Evolutionary conservation across 2,329 filamentous ascomycete genomes (phyloP), one percentile per base, ranked within the genome.

Genomic region (Chrysoporthe austroafricana): DNA sequence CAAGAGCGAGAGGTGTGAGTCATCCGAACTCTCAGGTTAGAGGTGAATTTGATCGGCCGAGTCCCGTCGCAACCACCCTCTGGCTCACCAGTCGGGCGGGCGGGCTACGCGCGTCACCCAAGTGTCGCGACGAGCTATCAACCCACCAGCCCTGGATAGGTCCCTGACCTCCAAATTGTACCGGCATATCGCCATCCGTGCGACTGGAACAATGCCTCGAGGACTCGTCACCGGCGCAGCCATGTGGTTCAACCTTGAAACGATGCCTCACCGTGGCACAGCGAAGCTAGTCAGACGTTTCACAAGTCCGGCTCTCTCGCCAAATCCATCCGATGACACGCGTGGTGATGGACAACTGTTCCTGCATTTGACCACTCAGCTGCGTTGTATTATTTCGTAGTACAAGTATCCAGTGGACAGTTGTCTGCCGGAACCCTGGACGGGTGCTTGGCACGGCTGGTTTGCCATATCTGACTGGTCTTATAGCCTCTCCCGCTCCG

Each of bases 361-460:
- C 32, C 44, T 62, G 59, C 59, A 50, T n/a, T 46, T 26, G 46
- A 13, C 59, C 32, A 21, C 26, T 26, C 36, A 36, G 57, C 57
- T 59, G 7, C 8, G 3, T 16, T 11, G 54, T 57, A 6, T 58
- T 54, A 21, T 34, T 21, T 26, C 11, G 26, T 54, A 16, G 50
- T 54, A 54, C 54, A 6, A n/a, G 52, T 13, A 36, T 16, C 54
- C 34, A 39, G 32, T 16, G 18, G 32, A 32, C 54, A 57, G 34
- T 6, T 39, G 34, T 57, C 4, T 26, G n/a, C 34, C n/a, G 34
- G 54, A 21, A 7, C 54, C 16, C 8, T 57, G 14, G 11, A 16
- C 44, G 32, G 34, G 16, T 39, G 32, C 32, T 18, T 16, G 56
- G 56, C 56, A 39, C 34, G 32, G 56, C 32, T 58, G 32, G 56